These are phyloP conservation scores for Paraconiothyrium sp. DNA, from an alignment of 2,329 filamentous ascomycete genomes.

Conservation along the genomic window DNA sequence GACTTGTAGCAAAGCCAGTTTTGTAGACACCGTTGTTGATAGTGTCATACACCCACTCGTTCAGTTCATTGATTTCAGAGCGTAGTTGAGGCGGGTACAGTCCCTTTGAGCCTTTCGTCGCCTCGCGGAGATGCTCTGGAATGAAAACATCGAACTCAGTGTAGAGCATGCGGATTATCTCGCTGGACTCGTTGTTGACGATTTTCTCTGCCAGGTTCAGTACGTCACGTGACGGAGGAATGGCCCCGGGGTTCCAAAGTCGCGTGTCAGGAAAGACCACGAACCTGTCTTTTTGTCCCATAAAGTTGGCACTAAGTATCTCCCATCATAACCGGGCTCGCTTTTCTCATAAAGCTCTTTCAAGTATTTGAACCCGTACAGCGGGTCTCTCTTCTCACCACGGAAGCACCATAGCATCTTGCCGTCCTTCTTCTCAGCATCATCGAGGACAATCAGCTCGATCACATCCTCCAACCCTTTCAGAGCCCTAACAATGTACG, in stretches of 20 bases:
- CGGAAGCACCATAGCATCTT: conserved; percentile 37
- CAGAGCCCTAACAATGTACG: conserved; percentile 57
- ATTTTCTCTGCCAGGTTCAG: conserved; percentile 29
- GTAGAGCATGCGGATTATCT: conserved; percentile 48
- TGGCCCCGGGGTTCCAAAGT: too few relatives aligned
- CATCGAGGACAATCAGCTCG: conserved; percentile 55
- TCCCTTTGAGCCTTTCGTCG: conserved; percentile 62
- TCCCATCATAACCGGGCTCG: conserved; percentile 59
- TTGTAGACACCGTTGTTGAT: conserved; percentile 66
- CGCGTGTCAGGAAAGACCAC: not conserved
- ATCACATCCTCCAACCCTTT: conserved; percentile 61
- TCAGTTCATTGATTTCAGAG: conserved; percentile 75
- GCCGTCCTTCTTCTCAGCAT: conserved; percentile 42
- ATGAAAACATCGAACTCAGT: conserved; percentile 39
- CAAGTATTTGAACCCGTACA: conserved; percentile 39
- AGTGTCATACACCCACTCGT: conserved; percentile 79
- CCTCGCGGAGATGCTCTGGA: conserved; percentile 62
- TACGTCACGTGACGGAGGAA: not conserved
- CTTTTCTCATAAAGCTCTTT: conserved; percentile 77
- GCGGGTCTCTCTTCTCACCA: conserved; percentile 28
- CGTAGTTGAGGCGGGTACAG: conserved; percentile 73
- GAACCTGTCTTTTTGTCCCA: conserved; percentile 69
- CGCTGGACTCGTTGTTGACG: conserved; percentile 46
- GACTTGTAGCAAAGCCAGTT: conserved; percentile 82
- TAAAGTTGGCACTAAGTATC: conserved; percentile 82